Conservation (phyloP, 805 yeast species). For the Zygotorulaspora sp. region DNA sequence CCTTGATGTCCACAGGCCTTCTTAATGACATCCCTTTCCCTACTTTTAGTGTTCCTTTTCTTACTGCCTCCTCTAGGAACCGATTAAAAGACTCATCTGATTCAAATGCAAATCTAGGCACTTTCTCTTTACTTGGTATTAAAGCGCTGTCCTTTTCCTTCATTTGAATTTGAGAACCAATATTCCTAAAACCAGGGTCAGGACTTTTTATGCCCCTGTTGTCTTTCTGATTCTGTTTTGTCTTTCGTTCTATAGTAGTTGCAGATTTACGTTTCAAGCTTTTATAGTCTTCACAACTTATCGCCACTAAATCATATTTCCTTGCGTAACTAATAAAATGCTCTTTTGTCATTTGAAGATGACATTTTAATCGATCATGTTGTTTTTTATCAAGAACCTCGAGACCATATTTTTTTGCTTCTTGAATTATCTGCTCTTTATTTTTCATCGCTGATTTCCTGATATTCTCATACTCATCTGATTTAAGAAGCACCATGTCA, state of each 20-base stretch:
- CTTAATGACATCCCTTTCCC: background rate
- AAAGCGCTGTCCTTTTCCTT: background rate
- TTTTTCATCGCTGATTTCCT: constrained; percentile 3
- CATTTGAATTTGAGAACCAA: background rate
- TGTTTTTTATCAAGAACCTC: constrained; percentile 1
- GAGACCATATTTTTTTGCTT: background rate
- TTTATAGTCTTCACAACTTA: constrained; percentile 35
- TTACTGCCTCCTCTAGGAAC: constrained; percentile 27
- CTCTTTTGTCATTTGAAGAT: background rate
- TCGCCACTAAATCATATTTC: constrained; percentile 35
- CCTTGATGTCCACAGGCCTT: constrained; percentile 28
- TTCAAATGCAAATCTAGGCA: background rate
- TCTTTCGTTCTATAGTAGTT: background rate
- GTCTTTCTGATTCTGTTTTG: background rate
- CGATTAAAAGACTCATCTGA: background rate
- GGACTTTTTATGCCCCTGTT: background rate
- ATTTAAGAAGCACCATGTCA: constrained; percentile 24
- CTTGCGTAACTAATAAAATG: background rate
- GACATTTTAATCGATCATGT: constrained; percentile 1
- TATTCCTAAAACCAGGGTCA: background rate
- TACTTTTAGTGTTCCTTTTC: constrained; percentile 41
- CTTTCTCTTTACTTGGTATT: too few species aligned
- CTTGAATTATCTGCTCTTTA: background rate
- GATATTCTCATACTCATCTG: constrained; percentile 26
- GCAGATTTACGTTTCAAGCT: constrained; percentile 16